Conservation (phyloP, 2,329 filamentous ascomycete species). For the Apiospora aurea region DNA sequence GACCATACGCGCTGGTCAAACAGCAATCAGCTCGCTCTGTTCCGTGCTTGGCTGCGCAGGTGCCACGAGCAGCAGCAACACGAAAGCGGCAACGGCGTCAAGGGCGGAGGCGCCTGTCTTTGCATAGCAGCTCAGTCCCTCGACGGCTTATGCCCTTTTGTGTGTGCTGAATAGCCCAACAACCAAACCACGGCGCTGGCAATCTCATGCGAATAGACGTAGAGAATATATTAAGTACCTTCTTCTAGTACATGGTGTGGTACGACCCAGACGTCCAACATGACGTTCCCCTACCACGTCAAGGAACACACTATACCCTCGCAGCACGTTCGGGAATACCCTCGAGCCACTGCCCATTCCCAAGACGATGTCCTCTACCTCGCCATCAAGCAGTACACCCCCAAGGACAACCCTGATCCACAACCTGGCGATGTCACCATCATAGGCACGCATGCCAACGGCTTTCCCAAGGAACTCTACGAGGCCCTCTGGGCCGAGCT, state of each 20-base stretch:
- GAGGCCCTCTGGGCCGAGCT: slow-evolving; percentile 92
- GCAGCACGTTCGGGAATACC: slow-evolving; percentile 84
- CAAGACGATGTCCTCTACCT: slow-evolving; percentile 79
- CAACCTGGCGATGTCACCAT: slow-evolving; percentile 82
- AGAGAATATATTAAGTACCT: not conserved
- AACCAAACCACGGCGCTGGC: too few relatives aligned
- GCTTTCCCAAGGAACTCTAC: slow-evolving; percentile 94
- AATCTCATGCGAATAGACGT: too few relatives aligned
- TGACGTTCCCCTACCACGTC: slow-evolving; percentile 63
- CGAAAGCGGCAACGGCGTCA: not conserved
- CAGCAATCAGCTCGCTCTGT: not conserved
- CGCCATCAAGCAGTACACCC: slow-evolving; percentile 87
- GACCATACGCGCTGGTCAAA: not conserved
- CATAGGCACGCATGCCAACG: slow-evolving; percentile 88
- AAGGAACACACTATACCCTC: slow-evolving; percentile 76
- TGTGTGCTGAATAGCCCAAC: not conserved
- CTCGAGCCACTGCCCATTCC: slow-evolving; percentile 71
- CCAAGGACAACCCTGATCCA: slow-evolving; percentile 71
- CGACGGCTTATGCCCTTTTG: not conserved
- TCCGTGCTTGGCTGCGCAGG: not conserved
- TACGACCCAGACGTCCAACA: slow-evolving; percentile 31
- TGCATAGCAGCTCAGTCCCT: not conserved
- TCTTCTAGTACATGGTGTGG: not conserved
- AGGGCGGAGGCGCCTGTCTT: not conserved
- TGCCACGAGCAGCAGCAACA: not conserved